Base-by-base conservation (phyloP, 2,329 filamentous ascomycete genomes). In the Claviceps fusiformis region DNA sequence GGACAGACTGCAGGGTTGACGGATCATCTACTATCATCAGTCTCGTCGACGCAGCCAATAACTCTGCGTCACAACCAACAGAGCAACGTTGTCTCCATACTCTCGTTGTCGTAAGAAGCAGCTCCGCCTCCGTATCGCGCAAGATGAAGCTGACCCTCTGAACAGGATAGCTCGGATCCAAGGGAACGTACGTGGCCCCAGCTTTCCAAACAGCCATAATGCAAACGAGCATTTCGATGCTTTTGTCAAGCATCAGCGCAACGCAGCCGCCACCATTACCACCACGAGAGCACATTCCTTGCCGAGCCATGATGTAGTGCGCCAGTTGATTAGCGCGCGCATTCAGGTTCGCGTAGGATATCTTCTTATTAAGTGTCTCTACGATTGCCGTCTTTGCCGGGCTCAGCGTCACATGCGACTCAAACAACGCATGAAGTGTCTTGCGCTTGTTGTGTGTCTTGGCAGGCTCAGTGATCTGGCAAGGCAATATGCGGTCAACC, bases 131-230 rank as follows among this genome's bases (percentile, higher is more conserved):
- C 4, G 51, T 48, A 5, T 54, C 43, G 15, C 37, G 37, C 15
- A 54, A 17, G 5, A 39, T 54, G 10, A 47, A 41, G 27, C 24
- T 19, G 52, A 41, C 44, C 29, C 43, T 33, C 44, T 27, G 33
- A 1, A 17, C 31, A 4, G 44, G 51, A n/a, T 44, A 52, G 39
- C 41, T 31, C 3, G 52, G 52, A 31, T 54, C 52, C 29, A 48
- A 13, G 31, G 44, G 44, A 8, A 47, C 43, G 19, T 47, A 54
- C 9, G 52, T 19, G 27, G 44, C 52, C 10, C 52, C 52, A 10
- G 52, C 52, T 41, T 48, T 54, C 52, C 43, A 47, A 15, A 54
- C 44, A 8, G 52, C 52, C 31, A 54, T 33, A 13, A 54, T 41
- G 13, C 43, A 24, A 4, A 48, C n/a, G 10, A 48, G 27, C 52